phyloP scores from a whole-genome alignment of 208 protist species.

The Crithidia mellificae region DNA sequence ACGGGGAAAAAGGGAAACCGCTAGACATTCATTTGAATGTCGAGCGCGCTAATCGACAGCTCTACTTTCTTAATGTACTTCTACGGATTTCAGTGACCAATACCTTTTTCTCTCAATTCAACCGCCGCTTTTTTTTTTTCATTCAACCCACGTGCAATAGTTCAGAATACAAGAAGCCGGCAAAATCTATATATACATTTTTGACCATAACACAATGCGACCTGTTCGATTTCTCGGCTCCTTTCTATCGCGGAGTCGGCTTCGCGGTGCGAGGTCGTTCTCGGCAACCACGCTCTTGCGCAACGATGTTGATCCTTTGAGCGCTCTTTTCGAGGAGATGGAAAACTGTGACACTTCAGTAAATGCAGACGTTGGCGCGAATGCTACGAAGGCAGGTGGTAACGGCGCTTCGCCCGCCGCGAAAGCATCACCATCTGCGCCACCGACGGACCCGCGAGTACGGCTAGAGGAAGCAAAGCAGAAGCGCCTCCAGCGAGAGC shows the following conservation, averaged over 20 bases:
- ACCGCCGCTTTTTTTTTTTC: not conserved
- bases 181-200: too few relatives aligned
- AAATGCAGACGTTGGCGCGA: slow-evolving; percentile 5
- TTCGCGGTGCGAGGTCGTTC: not conserved
- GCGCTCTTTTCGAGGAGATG: slow-evolving; percentile 34
- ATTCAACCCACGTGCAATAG: not conserved
- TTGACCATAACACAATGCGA: not conserved
- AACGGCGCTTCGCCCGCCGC: not conserved
- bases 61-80: too few relatives aligned
- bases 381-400: not conserved
- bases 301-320: slow-evolving; percentile 15
- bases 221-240: not conserved
- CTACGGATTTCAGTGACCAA: too few relatives aligned
- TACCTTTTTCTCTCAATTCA: not conserved
- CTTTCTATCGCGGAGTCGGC: not conserved
- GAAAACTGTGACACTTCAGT: slow-evolving; percentile 27
- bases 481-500: slow-evolving; percentile 20
- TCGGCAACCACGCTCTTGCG: not conserved
- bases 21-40: too few relatives aligned
- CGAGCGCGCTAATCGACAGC: too few relatives aligned
- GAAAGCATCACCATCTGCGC: not conserved
- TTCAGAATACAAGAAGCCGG: not conserved
- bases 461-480: slow-evolving; percentile 30
- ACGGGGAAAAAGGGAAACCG: too few relatives aligned
- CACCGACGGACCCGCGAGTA: slow-evolving; percentile 8